Base-by-base conservation (phyloP, 1,284 basidiomycete species). In the Cutaneotrichosporon cutaneum region DNA sequence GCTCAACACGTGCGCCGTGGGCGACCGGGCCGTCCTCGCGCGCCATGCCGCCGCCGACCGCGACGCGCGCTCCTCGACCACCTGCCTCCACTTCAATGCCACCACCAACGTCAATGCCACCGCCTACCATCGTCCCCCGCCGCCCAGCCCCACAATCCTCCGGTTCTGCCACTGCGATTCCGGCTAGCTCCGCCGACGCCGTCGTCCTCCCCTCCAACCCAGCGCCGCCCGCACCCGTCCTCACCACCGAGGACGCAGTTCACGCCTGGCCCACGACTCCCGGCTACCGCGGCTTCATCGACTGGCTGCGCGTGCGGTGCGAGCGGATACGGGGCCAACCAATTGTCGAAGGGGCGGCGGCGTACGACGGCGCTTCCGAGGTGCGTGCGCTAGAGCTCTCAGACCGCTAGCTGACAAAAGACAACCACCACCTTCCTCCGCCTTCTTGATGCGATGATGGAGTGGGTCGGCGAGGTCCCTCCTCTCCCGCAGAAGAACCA, bases 401-500 rank as follows among this genome's bases (percentile, higher is more conserved):
- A 45, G 21, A 35, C 24, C 4, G 5, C 3, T 22, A 8, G 50
- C 55, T 61, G 48, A 56, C 48, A 14, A 3, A 48, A 89, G 86
- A 77, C 83, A 7, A 80, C 87, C 24, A 63, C 72, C 11, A 74
- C 72, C 45, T 79, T 87, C 5, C 70, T 92, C 3, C 62, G 64
- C 0, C 77, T 94, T 59, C 82, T 99, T 4, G 85, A 90, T 61
- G 81, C 81, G n/a, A 80, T 97, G 56, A 85, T 88, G 67, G 63
- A 67, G 0, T 94, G 92, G 92, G 88, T 94, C 13, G 85, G 89
- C 53, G 87, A 89, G 35, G 90, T 94, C 13, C 92, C 92, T 4
- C 87, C 89, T 0, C 83, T 86, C 4, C 79, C 85, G n/a, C 87
- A 87, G 7, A 88, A 90, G 14, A 73, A 64, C 2, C 96, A 98